These are phyloP conservation scores for Exophiala dermatitidis DNA, from an alignment of 2,329 filamentous ascomycete species.

Conservation along the genomic window DNA sequence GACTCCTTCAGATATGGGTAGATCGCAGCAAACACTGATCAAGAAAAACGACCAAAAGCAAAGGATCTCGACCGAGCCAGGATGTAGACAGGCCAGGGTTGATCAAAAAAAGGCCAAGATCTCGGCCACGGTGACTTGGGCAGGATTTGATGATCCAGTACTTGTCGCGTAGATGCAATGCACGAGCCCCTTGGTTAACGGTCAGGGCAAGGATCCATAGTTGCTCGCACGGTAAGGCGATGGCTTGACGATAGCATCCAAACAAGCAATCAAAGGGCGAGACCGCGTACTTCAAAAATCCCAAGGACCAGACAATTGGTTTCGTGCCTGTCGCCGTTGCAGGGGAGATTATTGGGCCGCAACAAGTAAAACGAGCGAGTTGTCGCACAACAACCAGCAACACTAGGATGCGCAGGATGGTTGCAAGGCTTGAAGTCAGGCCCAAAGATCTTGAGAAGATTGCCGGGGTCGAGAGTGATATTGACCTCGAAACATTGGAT, in stretches of 20 bases:
- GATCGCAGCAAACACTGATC: constrained; percentile 1
- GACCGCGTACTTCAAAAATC: background rate
- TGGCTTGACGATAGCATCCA: constrained; percentile 1
- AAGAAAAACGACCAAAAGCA: background rate
- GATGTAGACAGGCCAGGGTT: constrained; percentile 14
- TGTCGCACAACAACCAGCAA: constrained; percentile 3
- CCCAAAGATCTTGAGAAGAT: constrained; percentile 1
- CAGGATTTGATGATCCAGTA: constrained; percentile 8
- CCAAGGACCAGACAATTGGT: background rate
- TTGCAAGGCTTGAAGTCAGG: constrained; percentile 12
- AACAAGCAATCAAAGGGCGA: background rate
- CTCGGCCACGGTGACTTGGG: constrained; percentile 2
- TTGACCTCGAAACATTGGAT: constrained; percentile 9
- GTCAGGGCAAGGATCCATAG: constrained; percentile 1
- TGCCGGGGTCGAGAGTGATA: constrained; percentile 9
- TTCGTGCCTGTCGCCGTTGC: background rate
- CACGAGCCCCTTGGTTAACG: constrained; percentile 5
- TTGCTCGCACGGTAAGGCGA: background rate
- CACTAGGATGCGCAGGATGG: constrained; percentile 10
- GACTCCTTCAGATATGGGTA: background rate
- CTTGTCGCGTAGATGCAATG: constrained; percentile 12
- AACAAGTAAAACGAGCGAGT: background rate
- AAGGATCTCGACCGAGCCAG: constrained; percentile 7
- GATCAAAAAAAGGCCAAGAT: constrained; percentile 6
- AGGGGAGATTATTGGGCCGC: background rate